Conservation (phyloP, 108 stramenopile species). For the Epithemia pelagica region DNA sequence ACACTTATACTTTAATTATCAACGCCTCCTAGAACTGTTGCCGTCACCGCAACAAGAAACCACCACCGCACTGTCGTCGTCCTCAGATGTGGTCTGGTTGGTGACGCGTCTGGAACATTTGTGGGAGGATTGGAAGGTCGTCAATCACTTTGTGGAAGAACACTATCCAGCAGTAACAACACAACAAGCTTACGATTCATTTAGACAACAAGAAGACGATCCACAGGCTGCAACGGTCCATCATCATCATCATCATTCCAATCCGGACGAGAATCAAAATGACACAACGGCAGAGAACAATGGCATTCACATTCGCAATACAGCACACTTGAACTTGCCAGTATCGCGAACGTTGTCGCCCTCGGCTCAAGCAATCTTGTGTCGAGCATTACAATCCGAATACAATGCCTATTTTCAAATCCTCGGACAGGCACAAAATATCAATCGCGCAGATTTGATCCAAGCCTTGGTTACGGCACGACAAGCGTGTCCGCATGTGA, state of each 20-base stretch:
- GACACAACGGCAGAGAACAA: no score
- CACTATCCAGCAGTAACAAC: neutral
- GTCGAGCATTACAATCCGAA: constrained; percentile 36
- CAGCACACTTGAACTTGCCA: constrained; percentile 20
- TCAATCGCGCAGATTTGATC: constrained; percentile 24
- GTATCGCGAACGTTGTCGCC: constrained; percentile 31
- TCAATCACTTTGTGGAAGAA: constrained; percentile 16
- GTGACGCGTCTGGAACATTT: constrained; percentile 41
- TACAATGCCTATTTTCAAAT: constrained; percentile 38
- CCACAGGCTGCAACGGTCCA: neutral
- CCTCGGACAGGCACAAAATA: constrained; percentile 31
- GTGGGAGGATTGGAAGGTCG: constrained; percentile 49
- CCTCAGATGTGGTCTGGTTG: no score
- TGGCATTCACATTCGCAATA: constrained; percentile 6
- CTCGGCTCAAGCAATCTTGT: constrained; percentile 22
- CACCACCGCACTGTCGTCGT: neutral
- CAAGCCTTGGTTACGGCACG: constrained; percentile 9
- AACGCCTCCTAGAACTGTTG: constrained; percentile 2
- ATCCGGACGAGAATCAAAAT: neutral
- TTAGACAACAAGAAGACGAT: neutral
- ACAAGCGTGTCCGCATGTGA: constrained; percentile 2
- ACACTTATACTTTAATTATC: constrained; percentile 38
- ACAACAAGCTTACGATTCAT: neutral
- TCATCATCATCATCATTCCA: neutral
- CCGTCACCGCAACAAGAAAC: constrained; percentile 6